Evolutionary conservation across 2,329 filamentous ascomycete genomes (phyloP), one percentile per base, ranked within the genome.

Genomic region (Diaporthe aspalathi): DNA sequence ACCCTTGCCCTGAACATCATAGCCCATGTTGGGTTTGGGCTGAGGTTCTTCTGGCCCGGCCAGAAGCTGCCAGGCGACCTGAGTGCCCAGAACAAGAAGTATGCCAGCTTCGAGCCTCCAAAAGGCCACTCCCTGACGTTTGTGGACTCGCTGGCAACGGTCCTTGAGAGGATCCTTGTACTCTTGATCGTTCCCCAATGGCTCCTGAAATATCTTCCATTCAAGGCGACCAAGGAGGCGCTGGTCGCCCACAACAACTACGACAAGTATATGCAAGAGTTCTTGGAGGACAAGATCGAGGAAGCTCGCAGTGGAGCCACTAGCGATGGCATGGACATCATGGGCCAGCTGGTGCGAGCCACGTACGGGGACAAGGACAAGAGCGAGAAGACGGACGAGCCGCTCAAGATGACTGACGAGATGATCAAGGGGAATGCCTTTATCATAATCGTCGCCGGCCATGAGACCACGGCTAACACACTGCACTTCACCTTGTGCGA

Each of bases 381-480:
- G 50, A 1, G 70, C 70, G 24, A 75, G 43, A 75, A 79, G 73
- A 65, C 70, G 45, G 72, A 40, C 72, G 73, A 77, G 7, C 82
- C 80, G 16, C 79, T 43, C 0, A 60, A 80, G 22, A 80, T 92
- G n/a, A 84, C 81, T 6, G 88, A 90, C 73, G 85, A 86, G 5
- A 92, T 94, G 69, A 91, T 95, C 71, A 82, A 93, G 35, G 92
- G 92, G 65, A 94, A 94, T 77, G 89, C 92, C 24, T 92, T 91
- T 73, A 84, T 91, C 75, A 89, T 90, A 80, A 85, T 89, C 72
- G 84, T 95, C 1, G 93, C 93, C 0, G 93, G 93, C 16, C 93
- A 96, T 80, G 93, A 96, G 80, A 95, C 93, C 1, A 92, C 92
- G 2, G 93, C 93, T 60, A 94, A 93, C 79, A 87, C 89, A 5